Base-by-base conservation (phyloP, 768 basidiomycete genomes). In the Lactarius trivialis region DNA sequence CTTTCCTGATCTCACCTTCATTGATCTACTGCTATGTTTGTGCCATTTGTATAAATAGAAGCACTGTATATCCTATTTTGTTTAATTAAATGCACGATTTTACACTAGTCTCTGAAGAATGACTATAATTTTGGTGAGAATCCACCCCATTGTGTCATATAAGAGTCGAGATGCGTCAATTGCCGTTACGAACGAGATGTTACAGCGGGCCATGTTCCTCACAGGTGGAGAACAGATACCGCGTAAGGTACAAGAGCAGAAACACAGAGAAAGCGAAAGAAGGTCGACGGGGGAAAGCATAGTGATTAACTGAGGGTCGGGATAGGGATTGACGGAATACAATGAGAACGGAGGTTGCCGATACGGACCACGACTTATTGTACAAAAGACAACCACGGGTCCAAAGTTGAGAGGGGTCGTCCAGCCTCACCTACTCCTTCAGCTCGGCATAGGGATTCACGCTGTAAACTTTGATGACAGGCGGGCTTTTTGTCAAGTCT, bases 381-480 rank as follows among this genome's bases (percentile, higher is more conserved):
- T n/a, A 58, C 56, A 58, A 60, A 51, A 55, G 57, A 51, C 15
- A 34, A 48, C 19, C 19, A 21, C 24, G 32, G 48, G 43, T 36
- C 8, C 15, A 49, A 24, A 34, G 28, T 24, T 19, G 30, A 39
- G 36, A 17, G 32, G 39, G 17, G n/a, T 52, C 53, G 30, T 48
- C 43, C 19, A 34, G 28, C 54, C 28, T 60, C 19, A 37, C 30
- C 63, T 68, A 60, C 62, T 78, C 78, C 73, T 81, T 82, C 66
- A 77, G 74, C 64, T 81, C 81, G 45, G 91, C 86, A 73, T 91
- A 95, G 8, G 93, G 93, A 71, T 94, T 94, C 70, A 93, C 90
- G 69, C 92, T 93, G 79, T 94, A 94, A 60, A 98, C 93, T 75
- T 97, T 95, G 80, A 98, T 89, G 70, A 98, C 91, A 4, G 94